Evolutionary conservation across 1,284 basidiomycete species (phyloP).

Genomic region (Neolentinus lepideus): DNA sequence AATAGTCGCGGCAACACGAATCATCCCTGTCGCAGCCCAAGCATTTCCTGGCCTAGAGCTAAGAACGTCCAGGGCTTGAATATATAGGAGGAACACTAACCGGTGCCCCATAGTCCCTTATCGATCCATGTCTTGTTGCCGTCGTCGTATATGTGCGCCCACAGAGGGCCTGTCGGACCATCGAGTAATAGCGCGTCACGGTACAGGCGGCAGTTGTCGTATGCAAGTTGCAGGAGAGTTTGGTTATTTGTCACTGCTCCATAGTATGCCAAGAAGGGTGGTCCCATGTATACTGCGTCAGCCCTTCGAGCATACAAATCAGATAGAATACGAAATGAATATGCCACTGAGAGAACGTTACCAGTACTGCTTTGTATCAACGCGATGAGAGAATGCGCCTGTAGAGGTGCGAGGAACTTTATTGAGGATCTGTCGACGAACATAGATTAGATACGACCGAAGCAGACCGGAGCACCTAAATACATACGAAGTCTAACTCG

Average conservation of each 20-base stretch:
- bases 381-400: slow-evolving; percentile 80
- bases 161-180: slow-evolving; percentile 27
- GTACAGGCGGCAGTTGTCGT: slow-evolving; percentile 78
- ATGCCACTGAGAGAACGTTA: slow-evolving; percentile 16
- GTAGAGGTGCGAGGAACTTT: slow-evolving; percentile 60
- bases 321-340: not conserved
- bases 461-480: slow-evolving; percentile 7
- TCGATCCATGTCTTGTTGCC: slow-evolving; percentile 26
- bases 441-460: not conserved
- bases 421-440: slow-evolving; percentile 34
- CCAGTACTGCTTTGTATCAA: slow-evolving; percentile 39
- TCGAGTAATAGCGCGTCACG: slow-evolving; percentile 48
- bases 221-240: slow-evolving; percentile 64
- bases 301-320: slow-evolving; percentile 35
- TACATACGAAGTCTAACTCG: slow-evolving; percentile 18
- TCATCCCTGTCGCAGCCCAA: slow-evolving; percentile 83
- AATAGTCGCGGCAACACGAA: slow-evolving; percentile 76
- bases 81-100: slow-evolving; percentile 25
- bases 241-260: slow-evolving; percentile 47
- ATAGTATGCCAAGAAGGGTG: slow-evolving; percentile 89
- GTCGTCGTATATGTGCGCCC: slow-evolving; percentile 42
- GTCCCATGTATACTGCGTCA: slow-evolving; percentile 84
- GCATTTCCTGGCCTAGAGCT: slow-evolving; percentile 54
- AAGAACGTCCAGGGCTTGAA: slow-evolving; percentile 5
- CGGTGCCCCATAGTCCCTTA: slow-evolving; percentile 58